Evolutionary conservation across 345 rosid genomes (phyloP), one percentile per base, ranked within the genome.

Genomic region (Populus nigra): DNA sequence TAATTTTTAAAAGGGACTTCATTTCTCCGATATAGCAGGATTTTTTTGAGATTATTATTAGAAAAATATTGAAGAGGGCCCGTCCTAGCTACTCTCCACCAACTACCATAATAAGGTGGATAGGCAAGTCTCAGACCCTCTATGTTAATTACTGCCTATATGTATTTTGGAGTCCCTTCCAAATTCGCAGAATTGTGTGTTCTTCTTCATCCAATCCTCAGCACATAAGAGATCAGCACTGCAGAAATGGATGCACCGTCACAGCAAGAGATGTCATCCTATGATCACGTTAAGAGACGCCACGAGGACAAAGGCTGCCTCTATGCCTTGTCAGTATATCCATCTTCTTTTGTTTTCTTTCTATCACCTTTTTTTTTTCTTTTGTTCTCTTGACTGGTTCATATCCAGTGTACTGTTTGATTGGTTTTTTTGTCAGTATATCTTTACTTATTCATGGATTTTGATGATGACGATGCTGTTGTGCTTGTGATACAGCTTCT

Each of bases 301-400:
- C 81, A 78, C 25, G 78, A 78, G 59, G 79, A 83, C 25, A 86
- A 68, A 61, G 87, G 87, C 69, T 73, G 77, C 73, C 83, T 81
- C 33, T 78, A 86, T 80, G 85, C 85, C 50, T 82, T 84, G 84
- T 85, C 38, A 35, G 83, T 82, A 65, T 29, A 5, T 23, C 43
- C 10, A 36, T 62, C 20, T 10, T 25, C 33, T 50, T 27, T 36
- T 22, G 50, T 68, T 36, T 4, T 45, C 1, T 49, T 27, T 31
- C 25, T 25, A 39, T 18, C 18, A 33, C 27, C 29, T 17, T 66
- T 33, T 39, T 7, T 23, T 11, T 36, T 33, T 33, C 41, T 39
- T 55, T 72, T 7, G 2, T 36, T 66, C 43, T 13, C 31, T 15
- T 66, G 8, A 7, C 39, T 12, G 11, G 39, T 36, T 66, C 35